These are phyloP conservation scores for Ceratobasidium theobromae DNA, from an alignment of 1,284 basidiomycete genomes.

Conservation along the genomic window DNA sequence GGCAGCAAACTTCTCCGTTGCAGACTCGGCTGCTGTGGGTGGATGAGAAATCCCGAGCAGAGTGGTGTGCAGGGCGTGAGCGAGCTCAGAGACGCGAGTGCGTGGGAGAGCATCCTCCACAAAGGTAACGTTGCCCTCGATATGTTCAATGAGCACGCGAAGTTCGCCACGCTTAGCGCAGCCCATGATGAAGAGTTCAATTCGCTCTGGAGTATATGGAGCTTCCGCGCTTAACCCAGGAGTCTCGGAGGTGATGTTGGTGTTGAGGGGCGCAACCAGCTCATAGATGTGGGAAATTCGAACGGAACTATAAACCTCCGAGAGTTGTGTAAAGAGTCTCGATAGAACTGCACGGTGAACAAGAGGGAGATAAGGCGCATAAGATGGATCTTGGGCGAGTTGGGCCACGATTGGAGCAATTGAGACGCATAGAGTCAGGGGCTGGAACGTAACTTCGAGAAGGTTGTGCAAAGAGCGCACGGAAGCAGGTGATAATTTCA, in stretches of 20 bases:
- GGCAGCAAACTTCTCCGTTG: constrained; percentile 54
- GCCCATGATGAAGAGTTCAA: constrained; percentile 92
- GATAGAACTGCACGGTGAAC: constrained; percentile 92
- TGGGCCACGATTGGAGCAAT: constrained; percentile 79
- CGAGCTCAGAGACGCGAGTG: constrained; percentile 75
- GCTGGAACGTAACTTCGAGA: constrained; percentile 94
- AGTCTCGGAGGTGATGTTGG: constrained; percentile 39
- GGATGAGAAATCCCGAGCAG: constrained; percentile 51
- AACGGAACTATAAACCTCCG: constrained; percentile 92
- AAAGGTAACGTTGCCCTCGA: constrained; percentile 83
- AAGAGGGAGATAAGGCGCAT: constrained; percentile 83
- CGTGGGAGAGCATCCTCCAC: constrained; percentile 76
- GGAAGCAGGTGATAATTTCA: constrained; percentile 76
- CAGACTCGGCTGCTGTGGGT: constrained; percentile 52
- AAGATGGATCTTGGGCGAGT: constrained; percentile 57
- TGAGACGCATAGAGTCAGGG: constrained; percentile 80
- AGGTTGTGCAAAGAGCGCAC: constrained; percentile 87
- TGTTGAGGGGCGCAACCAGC: constrained; percentile 72
- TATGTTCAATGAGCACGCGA: constrained; percentile 87
- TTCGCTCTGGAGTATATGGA: constrained; percentile 67
- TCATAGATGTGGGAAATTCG: constrained; percentile 74
- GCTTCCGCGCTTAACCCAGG: constrained; percentile 24
- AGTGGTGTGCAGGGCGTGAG: constrained; percentile 70
- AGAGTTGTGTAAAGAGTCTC: constrained; percentile 90
- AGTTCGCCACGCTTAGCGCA: constrained; percentile 90